phyloP scores from a whole-genome alignment of 345 rosid genomes.

The Reutealis trisperma region DNA sequence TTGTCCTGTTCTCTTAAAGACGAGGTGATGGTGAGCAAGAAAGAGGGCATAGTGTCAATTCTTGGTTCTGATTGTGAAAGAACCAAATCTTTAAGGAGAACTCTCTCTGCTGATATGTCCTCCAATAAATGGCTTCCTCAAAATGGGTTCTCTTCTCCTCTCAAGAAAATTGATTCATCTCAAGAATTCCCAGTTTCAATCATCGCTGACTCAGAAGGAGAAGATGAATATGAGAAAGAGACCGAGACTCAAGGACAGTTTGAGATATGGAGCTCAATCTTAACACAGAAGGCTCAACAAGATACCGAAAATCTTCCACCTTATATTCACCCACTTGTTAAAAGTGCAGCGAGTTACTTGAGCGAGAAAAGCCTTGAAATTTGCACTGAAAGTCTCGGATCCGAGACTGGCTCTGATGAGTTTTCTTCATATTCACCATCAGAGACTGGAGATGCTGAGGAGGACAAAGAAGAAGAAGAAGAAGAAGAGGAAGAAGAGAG shows the following conservation, averaged over 20 bases:
- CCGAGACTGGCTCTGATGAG: conserved; percentile 89
- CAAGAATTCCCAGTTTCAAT: conserved; percentile 37
- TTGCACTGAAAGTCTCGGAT: conserved; percentile 99
- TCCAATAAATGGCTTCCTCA: conserved; percentile 67
- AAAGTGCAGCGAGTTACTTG: conserved; percentile 60
- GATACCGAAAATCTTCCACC: conserved; percentile 37
- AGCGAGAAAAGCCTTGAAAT: conserved; percentile 76
- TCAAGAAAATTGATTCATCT: conserved; percentile 64
- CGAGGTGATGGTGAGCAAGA: conserved; percentile 30
- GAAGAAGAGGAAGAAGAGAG: conserved; percentile 24
- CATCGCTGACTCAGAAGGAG: conserved; percentile 27
- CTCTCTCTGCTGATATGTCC: conserved; percentile 86
- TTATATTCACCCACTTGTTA: conserved; percentile 73
- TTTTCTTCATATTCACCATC: conserved; percentile 67
- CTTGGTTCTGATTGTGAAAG: conserved; percentile 50
- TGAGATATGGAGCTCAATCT: conserved; percentile 65
- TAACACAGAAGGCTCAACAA: conserved; percentile 43
- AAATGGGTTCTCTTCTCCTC: conserved; percentile 41
- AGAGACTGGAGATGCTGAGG: conserved; percentile 50
- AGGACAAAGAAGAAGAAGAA: conserved; percentile 43
- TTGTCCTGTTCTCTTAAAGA: conserved; percentile 24
- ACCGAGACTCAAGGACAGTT: conserved; percentile 38
- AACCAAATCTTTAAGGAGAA: conserved; percentile 49
- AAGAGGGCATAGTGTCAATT: conserved; percentile 76
- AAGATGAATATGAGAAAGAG: conserved; percentile 22